These are phyloP conservation scores for Venturia pyrina DNA, from an alignment of 2,329 filamentous ascomycete genomes.

Conservation along the genomic window DNA sequence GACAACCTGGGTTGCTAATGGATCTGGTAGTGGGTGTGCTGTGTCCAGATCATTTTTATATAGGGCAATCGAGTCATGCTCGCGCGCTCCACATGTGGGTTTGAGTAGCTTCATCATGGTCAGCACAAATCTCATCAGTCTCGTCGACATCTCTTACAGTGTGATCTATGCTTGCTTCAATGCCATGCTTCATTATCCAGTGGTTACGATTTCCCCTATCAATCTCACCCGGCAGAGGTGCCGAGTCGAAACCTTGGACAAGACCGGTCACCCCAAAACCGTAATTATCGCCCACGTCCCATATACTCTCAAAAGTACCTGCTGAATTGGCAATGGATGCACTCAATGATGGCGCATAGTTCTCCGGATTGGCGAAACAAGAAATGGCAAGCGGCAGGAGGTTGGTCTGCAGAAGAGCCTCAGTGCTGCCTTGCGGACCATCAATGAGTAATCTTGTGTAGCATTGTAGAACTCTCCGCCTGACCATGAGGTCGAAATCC, in stretches of 20 bases:
- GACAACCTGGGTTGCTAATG: constrained; percentile 84
- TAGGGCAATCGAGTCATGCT: constrained; percentile 78
- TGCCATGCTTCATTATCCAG: constrained; percentile 44
- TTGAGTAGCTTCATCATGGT: constrained; percentile 27
- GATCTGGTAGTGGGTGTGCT: constrained; percentile 51
- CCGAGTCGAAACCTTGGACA: constrained; percentile 65
- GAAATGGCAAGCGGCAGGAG: constrained; percentile 81
- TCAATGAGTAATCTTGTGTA: constrained; percentile 86
- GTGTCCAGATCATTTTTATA: constrained; percentile 52
- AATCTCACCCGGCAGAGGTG: constrained; percentile 54
- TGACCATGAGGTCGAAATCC: constrained; percentile 87
- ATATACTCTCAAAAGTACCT: constrained; percentile 83
- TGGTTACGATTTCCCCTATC: constrained; percentile 34
- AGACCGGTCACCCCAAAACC: constrained; percentile 89
- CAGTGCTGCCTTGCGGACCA: constrained; percentile 73
- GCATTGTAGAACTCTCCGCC: constrained; percentile 85
- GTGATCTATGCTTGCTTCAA: constrained; percentile 56
- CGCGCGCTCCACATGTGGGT: constrained; percentile 71
- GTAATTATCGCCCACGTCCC: constrained; percentile 90
- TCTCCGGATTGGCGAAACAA: constrained; percentile 86
- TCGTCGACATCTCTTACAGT: constrained; percentile 20
- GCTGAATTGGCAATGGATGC: constrained; percentile 85
- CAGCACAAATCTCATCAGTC: neutral
- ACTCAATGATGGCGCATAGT: constrained; percentile 75
- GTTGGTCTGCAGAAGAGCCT: constrained; percentile 83